Evolutionary conservation across 1,284 basidiomycete genomes (phyloP).

Genomic region (Cutaneotrichosporon spelunceum): DNA sequence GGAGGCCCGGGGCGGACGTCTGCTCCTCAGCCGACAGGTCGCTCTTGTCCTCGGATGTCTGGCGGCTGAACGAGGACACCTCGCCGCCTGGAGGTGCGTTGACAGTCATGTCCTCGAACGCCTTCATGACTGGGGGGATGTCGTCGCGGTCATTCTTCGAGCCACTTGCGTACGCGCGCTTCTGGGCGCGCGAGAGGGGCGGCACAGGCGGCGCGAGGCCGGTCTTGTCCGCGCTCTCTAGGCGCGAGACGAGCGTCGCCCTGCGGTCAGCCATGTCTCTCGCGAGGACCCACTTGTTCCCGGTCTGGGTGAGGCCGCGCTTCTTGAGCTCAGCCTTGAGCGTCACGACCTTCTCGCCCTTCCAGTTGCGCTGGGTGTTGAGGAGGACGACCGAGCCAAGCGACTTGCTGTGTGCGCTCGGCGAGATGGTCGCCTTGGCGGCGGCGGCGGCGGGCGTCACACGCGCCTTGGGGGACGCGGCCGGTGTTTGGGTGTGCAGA

Average conservation of each 20-base stretch:
- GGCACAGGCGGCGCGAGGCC: constrained; percentile 39
- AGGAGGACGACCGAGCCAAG: constrained; percentile 68
- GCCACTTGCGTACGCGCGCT: constrained; percentile 24
- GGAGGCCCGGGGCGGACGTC: constrained; percentile 42
- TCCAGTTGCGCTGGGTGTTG: constrained; percentile 61
- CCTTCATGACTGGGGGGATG: constrained; percentile 13
- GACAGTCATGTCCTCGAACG: constrained; percentile 11
- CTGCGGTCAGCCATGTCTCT: constrained; percentile 20
- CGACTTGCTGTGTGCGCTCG: constrained; percentile 27
- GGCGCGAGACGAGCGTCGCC: constrained; percentile 36
- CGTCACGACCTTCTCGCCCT: constrained; percentile 57
- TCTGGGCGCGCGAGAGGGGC: constrained; percentile 19
- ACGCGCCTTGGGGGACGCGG: constrained; percentile 8
- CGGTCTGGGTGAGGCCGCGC: constrained; percentile 64
- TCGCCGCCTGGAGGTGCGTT: constrained; percentile 11
- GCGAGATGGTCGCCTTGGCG: constrained; percentile 20
- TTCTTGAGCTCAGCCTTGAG: constrained; percentile 64
- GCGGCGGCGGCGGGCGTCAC: constrained; percentile 21
- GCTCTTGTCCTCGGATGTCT: too few relatives aligned
- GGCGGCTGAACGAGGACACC: constrained; percentile 11
- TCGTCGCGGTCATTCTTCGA: constrained; percentile 26
- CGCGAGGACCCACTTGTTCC: constrained; percentile 43
- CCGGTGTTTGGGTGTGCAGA: constrained; percentile 11
- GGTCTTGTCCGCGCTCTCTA: constrained; percentile 40
- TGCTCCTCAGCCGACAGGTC: constrained; percentile 30